Conservation (phyloP, 257 asterid genomes). For the Solanum tacnaense region DNA sequence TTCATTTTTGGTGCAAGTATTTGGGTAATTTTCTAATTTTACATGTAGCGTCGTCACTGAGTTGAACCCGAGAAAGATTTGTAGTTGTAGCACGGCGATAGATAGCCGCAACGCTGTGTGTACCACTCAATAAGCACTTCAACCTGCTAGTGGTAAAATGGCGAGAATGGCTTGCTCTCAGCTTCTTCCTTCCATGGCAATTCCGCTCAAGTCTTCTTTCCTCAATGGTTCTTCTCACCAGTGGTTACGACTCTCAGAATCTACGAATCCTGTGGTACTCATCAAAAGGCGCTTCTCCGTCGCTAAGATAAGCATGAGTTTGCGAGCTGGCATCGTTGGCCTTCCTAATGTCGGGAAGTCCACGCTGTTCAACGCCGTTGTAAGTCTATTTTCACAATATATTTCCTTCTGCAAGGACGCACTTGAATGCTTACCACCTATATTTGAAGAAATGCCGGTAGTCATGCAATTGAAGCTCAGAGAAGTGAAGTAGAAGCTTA, state of each 20-base stretch:
- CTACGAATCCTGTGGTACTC: slow-evolving; percentile 24
- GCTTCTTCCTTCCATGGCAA: slow-evolving; percentile 46
- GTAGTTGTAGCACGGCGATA: background rate
- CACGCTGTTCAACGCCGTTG: slow-evolving; percentile 95
- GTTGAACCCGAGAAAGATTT: background rate
- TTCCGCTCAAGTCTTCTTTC: slow-evolving; percentile 32
- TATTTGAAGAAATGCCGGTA: background rate
- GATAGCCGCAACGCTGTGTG: background rate
- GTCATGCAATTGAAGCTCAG: background rate
- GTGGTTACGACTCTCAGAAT: slow-evolving; percentile 33
- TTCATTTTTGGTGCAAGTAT: background rate
- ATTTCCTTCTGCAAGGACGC: background rate
- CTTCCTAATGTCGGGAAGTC: slow-evolving; percentile 98
- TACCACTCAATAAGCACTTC: background rate
- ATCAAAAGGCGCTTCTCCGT: slow-evolving; percentile 49
- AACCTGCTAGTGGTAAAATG: slow-evolving; percentile 21
- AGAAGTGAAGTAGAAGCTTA: background rate
- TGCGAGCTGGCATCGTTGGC: slow-evolving; percentile 94
- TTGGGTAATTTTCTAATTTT: background rate
- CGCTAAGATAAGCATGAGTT: slow-evolving; percentile 76
- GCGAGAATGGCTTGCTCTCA: slow-evolving; percentile 60
- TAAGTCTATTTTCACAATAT: slow-evolving; percentile 19
- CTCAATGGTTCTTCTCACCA: slow-evolving; percentile 12
- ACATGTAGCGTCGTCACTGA: background rate
- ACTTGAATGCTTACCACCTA: background rate